Evolutionary conservation across 129 eudicot species (phyloP).

Genomic region (Flaveria ramosissima): DNA sequence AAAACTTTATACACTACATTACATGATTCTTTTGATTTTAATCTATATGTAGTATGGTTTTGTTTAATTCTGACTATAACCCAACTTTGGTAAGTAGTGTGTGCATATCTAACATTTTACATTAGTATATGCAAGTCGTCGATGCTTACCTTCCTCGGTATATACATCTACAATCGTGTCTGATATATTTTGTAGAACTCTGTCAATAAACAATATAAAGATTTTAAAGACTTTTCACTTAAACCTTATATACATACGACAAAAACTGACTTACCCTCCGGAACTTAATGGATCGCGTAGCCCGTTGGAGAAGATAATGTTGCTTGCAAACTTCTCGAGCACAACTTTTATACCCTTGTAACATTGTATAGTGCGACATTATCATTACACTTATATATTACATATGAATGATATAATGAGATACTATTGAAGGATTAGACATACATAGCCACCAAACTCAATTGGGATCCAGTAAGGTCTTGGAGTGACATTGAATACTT

Average conservation of each 20-base stretch:
- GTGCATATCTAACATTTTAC: no score
- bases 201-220: neutral
- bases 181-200: constrained; percentile 39
- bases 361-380: neutral
- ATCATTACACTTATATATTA: neutral
- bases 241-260: neutral
- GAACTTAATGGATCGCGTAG: constrained; percentile 44
- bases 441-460: constrained; percentile 48
- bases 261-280: constrained; percentile 38
- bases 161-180: constrained; percentile 31
- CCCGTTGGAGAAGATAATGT: constrained; percentile 47
- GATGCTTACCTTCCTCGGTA: constrained; percentile 20
- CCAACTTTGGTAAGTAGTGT: no score
- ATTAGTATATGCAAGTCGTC: neutral
- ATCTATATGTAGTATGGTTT: no score
- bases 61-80: no score
- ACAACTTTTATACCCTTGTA: constrained; percentile 37
- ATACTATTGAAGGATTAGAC: neutral
- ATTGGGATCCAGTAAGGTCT: constrained; percentile 43
- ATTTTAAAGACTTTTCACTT: neutral
- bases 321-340: constrained; percentile 47
- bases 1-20: no score
- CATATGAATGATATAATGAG: neutral
- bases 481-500: constrained; percentile 38
- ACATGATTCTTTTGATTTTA: no score